phyloP scores from a whole-genome alignment of 768 basidiomycete genomes.

The Leucocoprinus sp. region DNA sequence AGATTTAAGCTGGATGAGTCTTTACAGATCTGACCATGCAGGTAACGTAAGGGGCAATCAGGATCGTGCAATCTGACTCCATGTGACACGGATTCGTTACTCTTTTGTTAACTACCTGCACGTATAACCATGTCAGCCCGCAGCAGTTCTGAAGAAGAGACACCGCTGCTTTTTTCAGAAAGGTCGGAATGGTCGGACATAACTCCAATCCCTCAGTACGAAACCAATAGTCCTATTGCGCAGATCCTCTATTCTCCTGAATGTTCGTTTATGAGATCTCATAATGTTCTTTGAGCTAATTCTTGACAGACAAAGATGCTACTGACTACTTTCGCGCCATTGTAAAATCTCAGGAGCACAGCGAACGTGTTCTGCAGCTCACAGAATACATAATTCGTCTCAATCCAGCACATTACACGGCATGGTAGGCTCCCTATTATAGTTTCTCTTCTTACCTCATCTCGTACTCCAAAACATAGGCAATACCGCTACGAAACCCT shows the following conservation, averaged over 20 bases:
- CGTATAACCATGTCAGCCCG: not conserved
- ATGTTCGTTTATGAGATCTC: constrained; percentile 47
- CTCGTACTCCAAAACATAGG: constrained; percentile 37
- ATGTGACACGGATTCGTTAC: too few species aligned
- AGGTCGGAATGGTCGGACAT: constrained; percentile 77
- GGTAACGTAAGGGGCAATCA: too few species aligned
- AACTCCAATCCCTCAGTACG: constrained; percentile 72
- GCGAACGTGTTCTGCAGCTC: constrained; percentile 70
- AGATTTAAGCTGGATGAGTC: too few species aligned
- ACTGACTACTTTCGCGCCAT: constrained; percentile 90
- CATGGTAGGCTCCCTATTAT: constrained; percentile 56
- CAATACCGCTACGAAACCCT: constrained; percentile 92
- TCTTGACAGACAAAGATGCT: constrained; percentile 73
- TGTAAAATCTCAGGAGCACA: constrained; percentile 70
- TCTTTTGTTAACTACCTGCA: too few species aligned
- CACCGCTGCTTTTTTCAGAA: constrained; percentile 41
- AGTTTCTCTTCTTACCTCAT: not conserved
- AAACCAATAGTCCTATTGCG: constrained; percentile 69
- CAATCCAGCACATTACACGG: constrained; percentile 96
- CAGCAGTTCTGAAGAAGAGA: constrained; percentile 1
- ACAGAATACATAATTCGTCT: constrained; percentile 84
- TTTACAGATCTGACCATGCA: too few species aligned
- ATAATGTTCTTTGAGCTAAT: not conserved
- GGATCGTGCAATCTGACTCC: too few species aligned
- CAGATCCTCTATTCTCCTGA: constrained; percentile 87